Evolutionary conservation across 2,329 filamentous ascomycete species (phyloP).

Genomic region (Curvularia verruculosa): DNA sequence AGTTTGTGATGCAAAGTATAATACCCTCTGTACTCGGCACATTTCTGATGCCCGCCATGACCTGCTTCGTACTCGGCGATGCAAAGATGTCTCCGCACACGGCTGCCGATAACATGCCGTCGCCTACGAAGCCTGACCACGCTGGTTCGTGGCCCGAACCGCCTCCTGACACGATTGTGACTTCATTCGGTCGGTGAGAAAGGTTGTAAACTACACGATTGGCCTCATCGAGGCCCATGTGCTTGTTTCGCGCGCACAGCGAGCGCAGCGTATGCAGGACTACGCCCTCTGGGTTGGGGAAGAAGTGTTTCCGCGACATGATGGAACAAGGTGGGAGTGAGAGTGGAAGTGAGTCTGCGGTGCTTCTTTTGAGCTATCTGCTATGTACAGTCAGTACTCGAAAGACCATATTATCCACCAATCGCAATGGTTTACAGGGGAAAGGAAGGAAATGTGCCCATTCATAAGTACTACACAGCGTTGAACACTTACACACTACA

Average conservation of each 20-base stretch:
- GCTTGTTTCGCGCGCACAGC: conserved; percentile 53
- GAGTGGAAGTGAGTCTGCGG: background rate
- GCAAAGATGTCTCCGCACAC: conserved; percentile 59
- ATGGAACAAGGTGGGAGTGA: conserved; percentile 3
- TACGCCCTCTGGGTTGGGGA: conserved; percentile 57
- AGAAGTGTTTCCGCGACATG: conserved; percentile 64
- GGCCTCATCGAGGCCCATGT: conserved; percentile 52
- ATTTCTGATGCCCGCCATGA: conserved; percentile 57
- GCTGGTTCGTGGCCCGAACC: conserved; percentile 58
- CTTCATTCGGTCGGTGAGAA: conserved; percentile 52
- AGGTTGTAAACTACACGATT: conserved; percentile 58
- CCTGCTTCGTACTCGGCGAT: conserved; percentile 55
- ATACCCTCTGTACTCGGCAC: conserved; percentile 54
- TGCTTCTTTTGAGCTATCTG: background rate
- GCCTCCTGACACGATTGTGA: conserved; percentile 56
- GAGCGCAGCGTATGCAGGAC: conserved; percentile 57
- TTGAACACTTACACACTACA: background rate
- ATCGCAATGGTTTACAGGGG: background rate
- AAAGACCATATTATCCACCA: background rate
- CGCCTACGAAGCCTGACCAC: conserved; percentile 57
- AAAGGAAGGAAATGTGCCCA: background rate
- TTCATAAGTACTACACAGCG: background rate
- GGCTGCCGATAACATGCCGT: conserved; percentile 56
- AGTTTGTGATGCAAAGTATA: conserved; percentile 58
- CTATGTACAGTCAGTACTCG: background rate